These are phyloP conservation scores for Tolypocladium paradoxum DNA, from an alignment of 2,329 filamentous ascomycete species.

Conservation along the genomic window DNA sequence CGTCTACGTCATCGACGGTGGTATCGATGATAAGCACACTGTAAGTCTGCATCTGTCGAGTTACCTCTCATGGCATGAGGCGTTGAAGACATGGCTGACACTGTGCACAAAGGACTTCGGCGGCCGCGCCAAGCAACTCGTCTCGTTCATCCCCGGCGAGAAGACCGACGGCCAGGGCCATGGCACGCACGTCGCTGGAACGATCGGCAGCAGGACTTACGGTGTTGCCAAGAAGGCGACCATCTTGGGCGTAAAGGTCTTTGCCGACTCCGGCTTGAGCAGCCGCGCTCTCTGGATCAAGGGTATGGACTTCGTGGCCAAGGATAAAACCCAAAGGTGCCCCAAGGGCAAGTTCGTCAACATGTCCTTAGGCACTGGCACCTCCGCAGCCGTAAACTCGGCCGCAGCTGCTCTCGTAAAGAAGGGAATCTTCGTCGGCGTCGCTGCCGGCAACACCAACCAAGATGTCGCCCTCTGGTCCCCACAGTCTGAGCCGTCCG, in stretches of 20 bases:
- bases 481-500: conserved; percentile 29
- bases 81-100: not conserved
- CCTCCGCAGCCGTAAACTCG: conserved; percentile 31
- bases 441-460: conserved; percentile 39
- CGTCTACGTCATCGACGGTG: conserved; percentile 32
- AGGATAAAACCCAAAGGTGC: conserved; percentile 22
- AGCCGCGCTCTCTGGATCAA: conserved; percentile 28
- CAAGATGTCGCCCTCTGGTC: conserved; percentile 27
- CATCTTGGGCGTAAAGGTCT: conserved; percentile 28
- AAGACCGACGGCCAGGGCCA: conserved; percentile 21
- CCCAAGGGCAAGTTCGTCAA: conserved; percentile 33
- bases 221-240: conserved; percentile 28
- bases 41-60: conserved; percentile 12
- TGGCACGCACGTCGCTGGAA: conserved; percentile 27
- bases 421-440: conserved; percentile 35
- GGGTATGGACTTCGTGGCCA: conserved; percentile 27
- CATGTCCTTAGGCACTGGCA: conserved; percentile 38
- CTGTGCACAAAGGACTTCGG: conserved; percentile 18
- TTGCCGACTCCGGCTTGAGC: conserved; percentile 20
- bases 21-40: conserved; percentile 20
- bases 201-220: conserved; percentile 21
- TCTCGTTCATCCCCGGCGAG: conserved; percentile 20
- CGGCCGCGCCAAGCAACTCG: conserved; percentile 24
- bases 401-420: conserved; percentile 30
- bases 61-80: not conserved